A percentile compares a stretch with the other conserved stretches of the same genome.
Evolutionary conservation across 2,329 filamentous ascomycete genomes (phyloP).

Genomic region (Hypoxylon sp.): DNA sequence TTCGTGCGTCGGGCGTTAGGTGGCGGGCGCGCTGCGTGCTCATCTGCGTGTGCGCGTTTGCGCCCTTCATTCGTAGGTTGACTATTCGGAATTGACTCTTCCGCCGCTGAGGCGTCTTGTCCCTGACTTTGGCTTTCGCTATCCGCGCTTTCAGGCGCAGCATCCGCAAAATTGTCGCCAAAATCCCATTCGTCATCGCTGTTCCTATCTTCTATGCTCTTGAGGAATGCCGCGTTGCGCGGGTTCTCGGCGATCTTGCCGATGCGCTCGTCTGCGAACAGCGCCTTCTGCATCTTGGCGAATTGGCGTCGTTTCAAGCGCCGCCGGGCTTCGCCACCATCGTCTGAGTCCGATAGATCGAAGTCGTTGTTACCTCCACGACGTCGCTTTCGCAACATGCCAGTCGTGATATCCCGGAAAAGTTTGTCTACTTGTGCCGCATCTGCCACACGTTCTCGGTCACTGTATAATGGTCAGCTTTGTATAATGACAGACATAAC

Average conservation of each 20-base stretch:
- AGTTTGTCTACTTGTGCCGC: slow-evolving; percentile 92
- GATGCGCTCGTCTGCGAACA: slow-evolving; percentile 90
- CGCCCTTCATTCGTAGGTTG: slow-evolving; percentile 63
- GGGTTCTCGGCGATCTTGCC: slow-evolving; percentile 91
- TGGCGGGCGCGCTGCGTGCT: slow-evolving; percentile 63
- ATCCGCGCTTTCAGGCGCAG: slow-evolving; percentile 57
- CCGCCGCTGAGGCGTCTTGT: slow-evolving; percentile 52
- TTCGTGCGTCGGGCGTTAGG: slow-evolving; percentile 75
- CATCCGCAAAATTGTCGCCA: slow-evolving; percentile 67
- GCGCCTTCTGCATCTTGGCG: slow-evolving; percentile 89
- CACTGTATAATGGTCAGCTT: slow-evolving; percentile 62
- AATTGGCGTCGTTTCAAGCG: slow-evolving; percentile 90
- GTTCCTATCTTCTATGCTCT: slow-evolving; percentile 87
- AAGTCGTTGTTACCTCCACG: slow-evolving; percentile 77
- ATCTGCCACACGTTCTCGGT: slow-evolving; percentile 83
- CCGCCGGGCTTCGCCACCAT: slow-evolving; percentile 82
- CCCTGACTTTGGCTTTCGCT: slow-evolving; percentile 57
- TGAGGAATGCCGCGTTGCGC: slow-evolving; percentile 90
- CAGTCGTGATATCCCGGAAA: slow-evolving; percentile 92
- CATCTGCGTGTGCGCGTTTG: slow-evolving; percentile 52
- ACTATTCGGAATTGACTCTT: slow-evolving; percentile 65
- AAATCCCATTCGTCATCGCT: slow-evolving; percentile 84
- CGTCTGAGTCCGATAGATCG: slow-evolving; percentile 91
- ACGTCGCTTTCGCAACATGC: slow-evolving; percentile 83
- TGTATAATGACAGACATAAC: slow-evolving; percentile 39